Conservation (phyloP, 306 rosid genomes). For the Astragalus membranaceus region DNA sequence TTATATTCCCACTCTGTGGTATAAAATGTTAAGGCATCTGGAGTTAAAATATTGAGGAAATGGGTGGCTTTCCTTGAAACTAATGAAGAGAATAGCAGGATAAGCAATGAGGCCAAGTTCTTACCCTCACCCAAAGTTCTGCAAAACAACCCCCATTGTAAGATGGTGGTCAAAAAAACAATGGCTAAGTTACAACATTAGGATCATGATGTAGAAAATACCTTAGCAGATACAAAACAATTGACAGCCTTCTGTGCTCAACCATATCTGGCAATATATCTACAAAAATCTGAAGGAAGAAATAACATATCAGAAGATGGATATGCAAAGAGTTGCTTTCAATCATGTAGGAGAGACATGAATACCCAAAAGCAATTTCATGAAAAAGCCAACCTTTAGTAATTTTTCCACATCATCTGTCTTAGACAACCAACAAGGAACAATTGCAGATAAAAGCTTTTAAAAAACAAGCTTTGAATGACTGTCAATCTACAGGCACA, state of each 20-base stretch:
- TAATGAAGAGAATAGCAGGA: too few relatives aligned
- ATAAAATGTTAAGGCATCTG: too few relatives aligned
- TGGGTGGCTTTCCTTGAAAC: too few relatives aligned
- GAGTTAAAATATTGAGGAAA: too few relatives aligned
- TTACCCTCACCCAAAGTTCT: too few relatives aligned
- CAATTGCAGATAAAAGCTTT: constrained; percentile 70
- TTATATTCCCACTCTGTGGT: too few relatives aligned
- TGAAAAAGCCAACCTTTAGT: constrained; percentile 54
- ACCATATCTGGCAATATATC: constrained; percentile 64
- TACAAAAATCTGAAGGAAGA: constrained; percentile 54
- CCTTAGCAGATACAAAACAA: constrained; percentile 64
- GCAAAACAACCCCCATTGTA: constrained; percentile 24
- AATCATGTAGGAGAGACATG: too few relatives aligned
- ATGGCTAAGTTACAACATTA: not conserved
- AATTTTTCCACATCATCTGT: constrained; percentile 53
- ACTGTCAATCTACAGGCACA: constrained; percentile 55
- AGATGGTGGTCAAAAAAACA: constrained; percentile 13
- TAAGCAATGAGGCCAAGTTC: too few relatives aligned
- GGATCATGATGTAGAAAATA: constrained; percentile 9
- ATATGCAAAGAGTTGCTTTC: constrained; percentile 1
- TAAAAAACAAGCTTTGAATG: constrained; percentile 75
- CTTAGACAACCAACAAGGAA: constrained; percentile 88
- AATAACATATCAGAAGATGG: constrained; percentile 15
- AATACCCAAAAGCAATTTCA: too few relatives aligned
- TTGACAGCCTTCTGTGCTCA: constrained; percentile 66